Evolutionary conservation across 331 rosid species (phyloP).

Genomic region (Telfairia occidentalis): DNA sequence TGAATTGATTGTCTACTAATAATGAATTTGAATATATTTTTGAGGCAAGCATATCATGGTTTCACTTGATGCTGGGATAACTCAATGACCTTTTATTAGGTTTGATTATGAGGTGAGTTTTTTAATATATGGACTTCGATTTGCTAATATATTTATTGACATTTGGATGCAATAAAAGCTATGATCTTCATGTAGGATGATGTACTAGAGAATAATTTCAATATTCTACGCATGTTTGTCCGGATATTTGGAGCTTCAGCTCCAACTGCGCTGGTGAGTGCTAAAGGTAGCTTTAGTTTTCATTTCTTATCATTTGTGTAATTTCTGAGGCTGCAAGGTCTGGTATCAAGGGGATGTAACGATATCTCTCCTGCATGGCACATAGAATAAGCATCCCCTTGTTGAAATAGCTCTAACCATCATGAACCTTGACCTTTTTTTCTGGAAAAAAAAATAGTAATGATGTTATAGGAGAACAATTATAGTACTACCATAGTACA

Average conservation of each 20-base stretch:
- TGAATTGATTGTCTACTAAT: conserved; percentile 7
- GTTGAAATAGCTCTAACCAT: not conserved
- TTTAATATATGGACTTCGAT: not conserved
- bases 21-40: conserved; percentile 1
- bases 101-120: conserved; percentile 87
- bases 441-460: not conserved
- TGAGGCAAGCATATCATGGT: conserved; percentile 18
- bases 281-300: not conserved
- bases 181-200: conserved; percentile 53
- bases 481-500: no score
- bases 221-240: conserved; percentile 76
- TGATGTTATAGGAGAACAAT: not conserved
- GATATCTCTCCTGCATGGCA: not conserved
- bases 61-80: conserved; percentile 26
- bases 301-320: not conserved
- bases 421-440: not conserved
- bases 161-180: not conserved
- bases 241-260: conserved; percentile 68
- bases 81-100: conserved; percentile 35
- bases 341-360: not conserved
- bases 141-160: not conserved
- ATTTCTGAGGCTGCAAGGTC: not conserved
- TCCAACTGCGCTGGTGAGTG: conserved; percentile 68
- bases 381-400: not conserved
- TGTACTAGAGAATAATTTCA: conserved; percentile 72